These are phyloP conservation scores for Salvia hispanica DNA, from an alignment of 257 asterid genomes.

Conservation along the genomic window DNA sequence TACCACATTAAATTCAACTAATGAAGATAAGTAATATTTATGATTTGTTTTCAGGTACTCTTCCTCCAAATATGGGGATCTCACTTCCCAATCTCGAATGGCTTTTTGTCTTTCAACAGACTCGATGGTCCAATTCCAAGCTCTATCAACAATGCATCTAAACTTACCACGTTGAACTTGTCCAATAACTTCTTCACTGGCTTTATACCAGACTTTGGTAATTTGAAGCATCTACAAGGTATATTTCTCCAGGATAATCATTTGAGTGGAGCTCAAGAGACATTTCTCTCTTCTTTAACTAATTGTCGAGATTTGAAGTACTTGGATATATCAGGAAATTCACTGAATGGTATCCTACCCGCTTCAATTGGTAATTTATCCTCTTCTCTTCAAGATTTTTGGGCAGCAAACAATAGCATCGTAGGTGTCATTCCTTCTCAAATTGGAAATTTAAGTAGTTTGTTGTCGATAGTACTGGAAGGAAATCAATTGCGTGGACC, in stretches of 20 bases:
- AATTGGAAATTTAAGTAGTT: not conserved
- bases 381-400: too few relatives aligned
- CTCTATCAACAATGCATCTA: not conserved
- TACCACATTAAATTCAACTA: too few relatives aligned
- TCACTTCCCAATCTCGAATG: not conserved
- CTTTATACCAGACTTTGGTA: not conserved
- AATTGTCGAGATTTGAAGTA: too few relatives aligned
- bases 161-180: not conserved
- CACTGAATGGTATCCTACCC: too few relatives aligned
- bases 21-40: too few relatives aligned
- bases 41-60: not conserved
- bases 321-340: too few relatives aligned
- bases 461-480: not conserved
- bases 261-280: too few relatives aligned
- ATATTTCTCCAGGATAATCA: too few relatives aligned
- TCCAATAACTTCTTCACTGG: not conserved
- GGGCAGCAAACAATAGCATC: not conserved
- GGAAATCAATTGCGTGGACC: not conserved
- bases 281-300: too few relatives aligned
- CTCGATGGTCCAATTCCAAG: slow-evolving; percentile 2
- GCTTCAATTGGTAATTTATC: too few relatives aligned
- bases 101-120: not conserved
- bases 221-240: not conserved
- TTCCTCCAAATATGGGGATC: not conserved
- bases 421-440: not conserved